These are phyloP conservation scores for Rhododendron ferrugineum DNA, from an alignment of 148 eudicot species.

Conservation along the genomic window DNA sequence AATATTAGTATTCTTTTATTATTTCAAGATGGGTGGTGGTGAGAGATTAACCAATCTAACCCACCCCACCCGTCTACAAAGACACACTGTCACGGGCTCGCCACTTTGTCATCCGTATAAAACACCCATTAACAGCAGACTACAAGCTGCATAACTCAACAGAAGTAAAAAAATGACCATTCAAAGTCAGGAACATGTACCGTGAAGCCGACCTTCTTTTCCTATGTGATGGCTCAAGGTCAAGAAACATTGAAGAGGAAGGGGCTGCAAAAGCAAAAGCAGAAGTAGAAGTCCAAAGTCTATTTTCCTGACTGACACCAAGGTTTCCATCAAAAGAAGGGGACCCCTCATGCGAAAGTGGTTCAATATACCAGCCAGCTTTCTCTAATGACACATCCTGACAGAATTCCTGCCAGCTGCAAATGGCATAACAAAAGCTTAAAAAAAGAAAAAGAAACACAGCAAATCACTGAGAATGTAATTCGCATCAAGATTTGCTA, in stretches of 20 bases:
- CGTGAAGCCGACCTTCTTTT: constrained; percentile 20
- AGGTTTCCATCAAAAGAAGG: constrained; percentile 16
- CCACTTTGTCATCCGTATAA: constrained; percentile 7
- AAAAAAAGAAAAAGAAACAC: neutral
- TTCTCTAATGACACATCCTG: constrained; percentile 71
- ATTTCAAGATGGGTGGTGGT: neutral
- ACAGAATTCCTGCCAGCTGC: constrained; percentile 82
- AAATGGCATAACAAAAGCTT: constrained; percentile 2
- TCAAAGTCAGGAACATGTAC: constrained; percentile 22
- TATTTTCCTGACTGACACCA: constrained; percentile 11
- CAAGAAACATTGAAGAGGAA: constrained; percentile 26
- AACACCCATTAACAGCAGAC: constrained; percentile 3
- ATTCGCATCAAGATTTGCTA: neutral
- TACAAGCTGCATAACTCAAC: neutral
- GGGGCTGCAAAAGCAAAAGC: constrained; percentile 15
- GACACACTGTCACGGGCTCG: neutral
- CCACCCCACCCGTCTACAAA: neutral
- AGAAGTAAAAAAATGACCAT: neutral
- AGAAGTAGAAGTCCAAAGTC: neutral
- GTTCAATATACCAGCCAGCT: constrained; percentile 69
- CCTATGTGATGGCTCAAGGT: constrained; percentile 23
- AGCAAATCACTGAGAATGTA: neutral
- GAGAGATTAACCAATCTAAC: neutral
- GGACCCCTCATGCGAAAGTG: constrained; percentile 16
- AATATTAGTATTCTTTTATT: neutral